Conservation (phyloP, 345 rosid genomes). For the Atalantia buxifolia region DNA sequence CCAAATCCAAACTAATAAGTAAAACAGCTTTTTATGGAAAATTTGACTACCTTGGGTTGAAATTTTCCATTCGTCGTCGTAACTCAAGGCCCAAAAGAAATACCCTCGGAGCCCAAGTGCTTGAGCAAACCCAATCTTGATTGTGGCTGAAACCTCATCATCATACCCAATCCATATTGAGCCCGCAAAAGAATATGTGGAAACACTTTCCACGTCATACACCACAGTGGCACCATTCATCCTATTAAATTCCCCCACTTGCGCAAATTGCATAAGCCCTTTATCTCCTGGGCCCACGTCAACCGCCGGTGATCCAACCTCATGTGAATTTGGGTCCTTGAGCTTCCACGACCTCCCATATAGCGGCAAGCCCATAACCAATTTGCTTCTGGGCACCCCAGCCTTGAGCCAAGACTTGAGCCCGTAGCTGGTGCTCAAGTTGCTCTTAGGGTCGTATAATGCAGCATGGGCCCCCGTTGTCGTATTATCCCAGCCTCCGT, state of each 20-base stretch:
- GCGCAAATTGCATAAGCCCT: conserved; percentile 11
- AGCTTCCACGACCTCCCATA: conserved; percentile 54
- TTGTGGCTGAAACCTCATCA: conserved; percentile 21
- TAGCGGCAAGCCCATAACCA: conserved; percentile 57
- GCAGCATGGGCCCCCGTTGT: conserved; percentile 47
- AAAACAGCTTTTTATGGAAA: not conserved
- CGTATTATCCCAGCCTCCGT: conserved; percentile 42
- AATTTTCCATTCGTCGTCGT: conserved; percentile 38
- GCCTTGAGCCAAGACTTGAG: conserved; percentile 47
- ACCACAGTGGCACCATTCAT: conserved; percentile 30
- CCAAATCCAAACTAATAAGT: too few relatives aligned
- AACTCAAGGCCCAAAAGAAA: conserved; percentile 59
- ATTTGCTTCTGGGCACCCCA: conserved; percentile 21
- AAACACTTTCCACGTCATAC: conserved; percentile 37
- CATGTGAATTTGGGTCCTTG: conserved; percentile 37
- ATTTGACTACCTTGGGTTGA: conserved; percentile 36
- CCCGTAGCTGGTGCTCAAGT: conserved; percentile 50
- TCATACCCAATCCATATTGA: conserved; percentile 48
- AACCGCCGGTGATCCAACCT: conserved; percentile 39
- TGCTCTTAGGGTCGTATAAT: conserved; percentile 42
- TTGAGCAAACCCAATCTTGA: conserved; percentile 42
- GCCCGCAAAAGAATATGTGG: conserved; percentile 39
- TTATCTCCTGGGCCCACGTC: conserved; percentile 30
- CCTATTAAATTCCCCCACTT: conserved; percentile 35
- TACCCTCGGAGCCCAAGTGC: conserved; percentile 57